These are phyloP conservation scores for Lojkania enalia DNA, from an alignment of 2,329 filamentous ascomycete genomes.

Conservation along the genomic window DNA sequence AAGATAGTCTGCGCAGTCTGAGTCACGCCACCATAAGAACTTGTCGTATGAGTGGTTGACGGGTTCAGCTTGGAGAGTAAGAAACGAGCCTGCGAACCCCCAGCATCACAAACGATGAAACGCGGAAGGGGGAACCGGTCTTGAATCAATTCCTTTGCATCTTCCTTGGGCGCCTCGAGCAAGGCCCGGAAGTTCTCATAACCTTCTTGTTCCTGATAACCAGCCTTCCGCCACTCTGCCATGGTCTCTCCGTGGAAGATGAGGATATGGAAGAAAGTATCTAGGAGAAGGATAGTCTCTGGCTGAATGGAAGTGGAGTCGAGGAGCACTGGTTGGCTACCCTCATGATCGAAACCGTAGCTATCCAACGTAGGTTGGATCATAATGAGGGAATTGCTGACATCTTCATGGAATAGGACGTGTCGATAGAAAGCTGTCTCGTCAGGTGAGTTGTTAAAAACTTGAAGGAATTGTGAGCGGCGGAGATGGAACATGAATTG, in stretches of 20 bases:
- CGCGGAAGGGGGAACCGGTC: slow-evolving; percentile 97
- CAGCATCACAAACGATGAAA: slow-evolving; percentile 98
- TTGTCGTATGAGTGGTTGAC: slow-evolving; percentile 92
- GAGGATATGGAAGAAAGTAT: slow-evolving; percentile 99
- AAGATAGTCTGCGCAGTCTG: slow-evolving; percentile 97
- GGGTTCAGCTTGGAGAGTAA: slow-evolving; percentile 95
- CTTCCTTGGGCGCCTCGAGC: slow-evolving; percentile 92
- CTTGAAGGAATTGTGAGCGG: slow-evolving; percentile 94
- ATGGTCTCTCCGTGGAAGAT: slow-evolving; percentile 99
- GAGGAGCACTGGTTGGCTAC: slow-evolving; percentile 87
- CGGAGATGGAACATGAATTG: slow-evolving; percentile 99
- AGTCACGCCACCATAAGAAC: slow-evolving; percentile 85
- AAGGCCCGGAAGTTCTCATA: slow-evolving; percentile 94
- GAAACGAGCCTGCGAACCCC: slow-evolving; percentile 96
- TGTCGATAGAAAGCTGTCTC: slow-evolving; percentile 99
- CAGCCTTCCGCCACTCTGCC: slow-evolving; percentile 96
- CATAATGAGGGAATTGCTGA: slow-evolving; percentile 96
- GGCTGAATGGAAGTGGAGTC: slow-evolving; percentile 97
- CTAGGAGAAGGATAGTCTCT: slow-evolving; percentile 88
- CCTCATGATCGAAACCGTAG: slow-evolving; percentile 95
- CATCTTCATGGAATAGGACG: slow-evolving; percentile 95
- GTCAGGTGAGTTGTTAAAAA: slow-evolving; percentile 99
- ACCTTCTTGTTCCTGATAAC: slow-evolving; percentile 96
- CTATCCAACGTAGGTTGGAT: slow-evolving; percentile 97
- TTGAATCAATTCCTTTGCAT: slow-evolving; percentile 95